Conservation (phyloP, 148 eudicot genomes). For the Rhododendron williamsianum region DNA sequence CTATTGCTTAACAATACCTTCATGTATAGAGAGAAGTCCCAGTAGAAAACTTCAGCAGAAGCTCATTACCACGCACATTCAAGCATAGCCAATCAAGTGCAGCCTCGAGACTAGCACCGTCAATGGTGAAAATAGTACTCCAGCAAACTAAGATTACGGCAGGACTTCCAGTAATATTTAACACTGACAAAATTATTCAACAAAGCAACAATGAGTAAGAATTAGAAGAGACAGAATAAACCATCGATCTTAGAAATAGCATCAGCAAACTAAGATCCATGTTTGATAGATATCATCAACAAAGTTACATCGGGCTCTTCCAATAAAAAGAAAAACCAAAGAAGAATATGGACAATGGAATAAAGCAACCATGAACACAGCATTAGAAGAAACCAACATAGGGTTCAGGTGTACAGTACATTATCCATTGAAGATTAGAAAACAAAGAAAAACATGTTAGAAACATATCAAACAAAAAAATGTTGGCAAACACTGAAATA, state of each 20-base stretch:
- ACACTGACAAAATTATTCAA: background rate
- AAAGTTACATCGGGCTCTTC: background rate
- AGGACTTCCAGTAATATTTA: background rate
- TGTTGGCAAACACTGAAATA: background rate
- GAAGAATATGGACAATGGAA: background rate
- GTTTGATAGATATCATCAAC: background rate
- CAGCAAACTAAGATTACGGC: background rate
- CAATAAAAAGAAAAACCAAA: background rate
- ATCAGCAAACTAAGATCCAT: background rate
- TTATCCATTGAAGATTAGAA: background rate
- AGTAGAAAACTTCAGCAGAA: constrained; percentile 75
- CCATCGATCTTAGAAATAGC: background rate
- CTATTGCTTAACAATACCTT: constrained; percentile 29
- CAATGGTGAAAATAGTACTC: background rate
- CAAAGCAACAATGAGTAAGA: background rate
- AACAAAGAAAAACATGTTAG: background rate
- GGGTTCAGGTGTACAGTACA: background rate
- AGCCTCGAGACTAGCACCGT: constrained; percentile 68
- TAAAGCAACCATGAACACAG: background rate
- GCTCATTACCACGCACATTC: constrained; percentile 73
- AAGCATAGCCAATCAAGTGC: constrained; percentile 97
- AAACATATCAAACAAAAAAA: background rate
- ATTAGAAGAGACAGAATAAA: background rate
- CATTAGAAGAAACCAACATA: background rate
- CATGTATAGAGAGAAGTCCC: constrained; percentile 49